phyloP scores from a whole-genome alignment of 176 grass and related monocot genomes.

The Tillandsia leiboldiana region DNA sequence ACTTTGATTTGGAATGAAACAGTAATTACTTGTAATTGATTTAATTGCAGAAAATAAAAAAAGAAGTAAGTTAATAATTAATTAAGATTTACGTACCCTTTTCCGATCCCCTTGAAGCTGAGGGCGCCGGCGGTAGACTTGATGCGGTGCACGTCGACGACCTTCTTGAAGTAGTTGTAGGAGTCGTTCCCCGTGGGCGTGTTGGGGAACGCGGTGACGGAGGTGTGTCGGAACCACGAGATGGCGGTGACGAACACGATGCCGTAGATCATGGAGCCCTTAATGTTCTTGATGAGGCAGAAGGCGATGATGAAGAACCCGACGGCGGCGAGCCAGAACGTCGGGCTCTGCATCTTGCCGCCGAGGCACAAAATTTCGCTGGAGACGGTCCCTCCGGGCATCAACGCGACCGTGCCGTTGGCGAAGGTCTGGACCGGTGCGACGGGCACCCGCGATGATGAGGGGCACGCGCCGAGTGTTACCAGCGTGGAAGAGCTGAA shows the following conservation, averaged over 20 bases:
- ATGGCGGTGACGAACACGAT: slow-evolving; percentile 70
- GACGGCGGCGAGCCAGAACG: slow-evolving; percentile 68
- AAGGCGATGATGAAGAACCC: slow-evolving; percentile 67
- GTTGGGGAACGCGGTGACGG: slow-evolving; percentile 55
- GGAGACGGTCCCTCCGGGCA: slow-evolving; percentile 51
- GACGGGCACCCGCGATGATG: slow-evolving; percentile 37
- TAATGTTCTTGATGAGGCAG: slow-evolving; percentile 60
- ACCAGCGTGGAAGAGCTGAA: slow-evolving; percentile 59
- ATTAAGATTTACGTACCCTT: slow-evolving; percentile 12
- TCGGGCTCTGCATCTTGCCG: slow-evolving; percentile 54
- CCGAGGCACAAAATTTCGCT: slow-evolving; percentile 47
- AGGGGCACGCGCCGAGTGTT: slow-evolving; percentile 61
- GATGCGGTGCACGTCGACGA: slow-evolving; percentile 60
- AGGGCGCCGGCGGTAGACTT: slow-evolving; percentile 55
- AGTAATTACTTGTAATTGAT: too few relatives aligned
- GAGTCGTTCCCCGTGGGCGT: slow-evolving; percentile 43
- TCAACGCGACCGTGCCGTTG: slow-evolving; percentile 52
- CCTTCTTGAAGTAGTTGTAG: slow-evolving; percentile 62
- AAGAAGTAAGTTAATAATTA: too few relatives aligned
- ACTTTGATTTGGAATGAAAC: too few relatives aligned
- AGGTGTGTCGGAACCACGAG: slow-evolving; percentile 58
- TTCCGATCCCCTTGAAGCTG: slow-evolving; percentile 37
- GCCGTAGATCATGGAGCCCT: slow-evolving; percentile 74
- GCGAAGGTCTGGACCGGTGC: slow-evolving; percentile 51
- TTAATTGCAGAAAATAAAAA: too few relatives aligned